phyloP scores from a whole-genome alignment of 1,139 yeast genomes.

The Insectozyma bohioensis region DNA sequence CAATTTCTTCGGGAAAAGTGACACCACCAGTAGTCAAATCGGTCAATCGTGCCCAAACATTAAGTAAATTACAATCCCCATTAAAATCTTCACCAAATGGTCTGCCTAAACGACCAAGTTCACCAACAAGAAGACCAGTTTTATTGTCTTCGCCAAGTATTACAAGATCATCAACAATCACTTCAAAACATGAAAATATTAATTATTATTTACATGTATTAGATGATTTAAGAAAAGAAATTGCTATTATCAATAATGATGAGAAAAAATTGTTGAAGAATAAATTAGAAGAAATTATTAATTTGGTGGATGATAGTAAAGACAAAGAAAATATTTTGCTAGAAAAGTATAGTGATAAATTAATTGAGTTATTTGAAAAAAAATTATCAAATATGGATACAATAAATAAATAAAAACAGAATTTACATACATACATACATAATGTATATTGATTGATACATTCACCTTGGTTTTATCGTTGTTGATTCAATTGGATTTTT shows the following conservation, averaged over 20 bases:
- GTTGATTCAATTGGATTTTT: conserved; percentile 39
- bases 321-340: conserved; percentile 16
- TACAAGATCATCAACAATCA: conserved; percentile 4
- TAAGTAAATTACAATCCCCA: conserved; percentile 8
- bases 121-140: conserved; percentile 5
- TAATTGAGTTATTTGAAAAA: conserved; percentile 24
- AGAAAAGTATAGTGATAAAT: conserved; percentile 33
- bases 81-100: conserved; percentile 7
- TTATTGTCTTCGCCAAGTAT: conserved; percentile 5
- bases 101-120: conserved; percentile 5
- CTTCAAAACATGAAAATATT: background rate
- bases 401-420: conserved; percentile 2
- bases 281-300: conserved; percentile 11
- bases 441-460: background rate
- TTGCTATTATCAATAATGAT: conserved; percentile 8
- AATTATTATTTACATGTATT: conserved; percentile 3
- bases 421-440: background rate
- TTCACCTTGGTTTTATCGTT: conserved; percentile 28
- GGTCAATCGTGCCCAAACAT: conserved; percentile 6
- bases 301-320: conserved; percentile 1
- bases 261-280: conserved; percentile 14
- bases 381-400: conserved; percentile 16
- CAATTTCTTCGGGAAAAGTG: background rate
- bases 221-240: conserved; percentile 10
- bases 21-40: conserved; percentile 3